Evolutionary conservation across 169 alveolate species (phyloP), one percentile per base, ranked within the genome.

Genomic region (Plasmodium billcollinsi): DNA sequence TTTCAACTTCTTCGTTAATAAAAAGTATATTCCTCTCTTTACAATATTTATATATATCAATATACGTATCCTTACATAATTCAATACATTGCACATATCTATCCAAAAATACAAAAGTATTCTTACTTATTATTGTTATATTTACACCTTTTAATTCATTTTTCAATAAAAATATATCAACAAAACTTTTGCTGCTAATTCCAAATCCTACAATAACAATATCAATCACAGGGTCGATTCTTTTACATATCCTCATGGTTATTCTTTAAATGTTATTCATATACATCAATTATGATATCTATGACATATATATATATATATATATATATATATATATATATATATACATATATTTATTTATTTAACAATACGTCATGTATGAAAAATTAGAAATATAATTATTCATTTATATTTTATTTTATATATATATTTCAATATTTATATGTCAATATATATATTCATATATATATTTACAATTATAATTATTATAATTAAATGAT

Each of bases 131-230:
- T 61, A 86, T 21, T 24, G 73, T 86, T 14, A 86, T 86, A 56
- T 86, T 86, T 2, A 86, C 67, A 11, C 92, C 86, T 20, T 86
- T 86, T 24, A 86, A 73, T 58, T 71, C 88, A 59, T 49, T 61
- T 15, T 61, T 67, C 45, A 54, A 26, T 6, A 86, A 74, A 66
- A 86, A 86, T n/a, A 71, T 43, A 0, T 86, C 92, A 7, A 86
- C 67, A 45, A 86, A 71, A n/a, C 15, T 7, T 26, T 72, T 72
- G 56, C 92, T 86, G 14, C 75, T 61, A 18, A 20, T 21, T 9
- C 92, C 92, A 66, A 86, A 86, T 9, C 92, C 92, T 33, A 86
- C 62, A 33, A 86, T 58, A 47, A 86, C 92, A 15, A 86, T 86
- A 59, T 86, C 92, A 33, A 86, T 62, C 67, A 86, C 88, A 14